phyloP scores from a whole-genome alignment of 257 asterid species.

The Solanum chiquidenum region DNA sequence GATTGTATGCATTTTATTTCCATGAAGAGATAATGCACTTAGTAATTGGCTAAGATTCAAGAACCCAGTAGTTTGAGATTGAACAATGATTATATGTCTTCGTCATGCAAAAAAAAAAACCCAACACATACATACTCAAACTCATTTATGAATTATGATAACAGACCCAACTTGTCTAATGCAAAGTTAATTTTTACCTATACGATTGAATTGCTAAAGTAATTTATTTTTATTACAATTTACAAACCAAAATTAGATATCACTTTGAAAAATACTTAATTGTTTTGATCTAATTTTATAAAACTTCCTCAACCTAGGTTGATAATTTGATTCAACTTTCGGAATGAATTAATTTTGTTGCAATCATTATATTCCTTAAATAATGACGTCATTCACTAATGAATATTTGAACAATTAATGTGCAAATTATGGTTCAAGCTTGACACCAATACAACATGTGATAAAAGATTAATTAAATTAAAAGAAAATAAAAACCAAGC shows the following conservation, averaged over 20 bases:
- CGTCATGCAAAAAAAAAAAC: background rate
- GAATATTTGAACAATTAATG: background rate
- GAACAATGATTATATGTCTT: background rate
- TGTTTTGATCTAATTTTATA: background rate
- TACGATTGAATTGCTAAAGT: background rate
- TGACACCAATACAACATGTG: background rate
- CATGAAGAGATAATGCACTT: background rate
- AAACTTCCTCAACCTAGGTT: background rate
- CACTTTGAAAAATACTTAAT: background rate
- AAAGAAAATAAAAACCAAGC: background rate
- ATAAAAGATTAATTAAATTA: background rate
- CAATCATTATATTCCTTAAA: background rate
- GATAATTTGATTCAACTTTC: background rate
- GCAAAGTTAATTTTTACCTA: background rate
- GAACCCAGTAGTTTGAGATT: background rate
- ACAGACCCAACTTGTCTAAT: background rate
- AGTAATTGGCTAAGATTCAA: background rate
- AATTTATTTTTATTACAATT: background rate
- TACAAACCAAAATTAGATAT: background rate
- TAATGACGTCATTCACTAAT: background rate
- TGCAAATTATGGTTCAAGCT: background rate
- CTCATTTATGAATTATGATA: background rate
- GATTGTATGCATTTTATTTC: background rate
- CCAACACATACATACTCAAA: background rate
- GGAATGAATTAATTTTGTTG: background rate